Evolutionary conservation across 805 yeast genomes (phyloP), one percentile per base, ranked within the genome.

Genomic region (Candida rishiriensis): DNA sequence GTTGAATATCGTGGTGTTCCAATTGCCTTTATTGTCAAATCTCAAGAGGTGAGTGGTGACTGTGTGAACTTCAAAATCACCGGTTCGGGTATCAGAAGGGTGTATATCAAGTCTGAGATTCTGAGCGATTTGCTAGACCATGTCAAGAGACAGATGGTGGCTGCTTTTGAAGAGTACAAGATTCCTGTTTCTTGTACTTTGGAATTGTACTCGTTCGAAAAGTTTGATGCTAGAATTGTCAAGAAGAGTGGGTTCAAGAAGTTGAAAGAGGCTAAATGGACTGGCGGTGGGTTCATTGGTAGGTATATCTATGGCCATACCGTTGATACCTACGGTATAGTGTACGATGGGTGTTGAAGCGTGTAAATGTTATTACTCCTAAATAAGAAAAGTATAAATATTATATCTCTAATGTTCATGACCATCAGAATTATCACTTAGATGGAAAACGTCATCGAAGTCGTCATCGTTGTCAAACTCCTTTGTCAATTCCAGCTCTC

Each of bases 1-100:
- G 70, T 84, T 26, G 59, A 76, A 14, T 85, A 85, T 65, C 76
- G 90, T 56, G 76, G 76, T n/a, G 69, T 81, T 1, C 90, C 93
- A 14, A 80, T 86, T 57, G 88, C 89, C 0, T 67, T 81, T 32
- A 68, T 75, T 29, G 72, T 82, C 0, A 46, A 69, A 10, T 21
- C 26, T 21, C 66, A 75, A 37, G 71, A 69, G 36, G 41, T 32
- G 10, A 46, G 41, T 12, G 50, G 38, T 10, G 59, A 71, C 9
- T 63, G 68, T 13, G 38, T 41, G 14, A 29, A 29, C 1, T 71
- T 75, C 49, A 71, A 70, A 16, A 76, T 83, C 46, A 72, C 69
- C 30, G 78, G 83, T 38, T 69, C 81, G 6, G 85, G 85, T 46
- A 77, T 83, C 38, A 76, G 89, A 63, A 77, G 78, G 56, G 89